Evolutionary conservation across 768 basidiomycete genomes (phyloP).

Genomic region (Crucibulum laeve): DNA sequence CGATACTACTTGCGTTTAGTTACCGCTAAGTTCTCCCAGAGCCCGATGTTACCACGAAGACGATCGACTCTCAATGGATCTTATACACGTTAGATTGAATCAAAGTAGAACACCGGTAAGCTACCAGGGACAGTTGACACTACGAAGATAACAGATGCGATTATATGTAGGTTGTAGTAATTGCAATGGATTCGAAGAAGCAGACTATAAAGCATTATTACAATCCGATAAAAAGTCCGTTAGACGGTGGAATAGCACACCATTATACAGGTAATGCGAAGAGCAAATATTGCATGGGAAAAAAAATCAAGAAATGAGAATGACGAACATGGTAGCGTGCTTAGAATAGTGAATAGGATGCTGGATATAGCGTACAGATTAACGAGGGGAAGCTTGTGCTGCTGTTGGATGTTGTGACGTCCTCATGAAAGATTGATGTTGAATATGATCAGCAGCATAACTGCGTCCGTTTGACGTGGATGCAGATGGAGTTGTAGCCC

Average conservation of each 20-base stretch:
- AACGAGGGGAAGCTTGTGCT: slow-evolving; percentile 5
- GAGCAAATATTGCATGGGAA: not conserved
- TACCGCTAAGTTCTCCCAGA: too few species aligned
- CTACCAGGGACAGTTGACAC: too few species aligned
- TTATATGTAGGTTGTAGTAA: not conserved
- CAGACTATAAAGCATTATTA: not conserved
- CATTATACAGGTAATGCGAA: slow-evolving; percentile 14
- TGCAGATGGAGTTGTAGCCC: slow-evolving; percentile 17
- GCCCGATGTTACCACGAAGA: too few species aligned
- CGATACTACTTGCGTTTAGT: too few species aligned
- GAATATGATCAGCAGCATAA: slow-evolving; percentile 28
- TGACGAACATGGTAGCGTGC: too few species aligned
- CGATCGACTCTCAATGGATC: too few species aligned
- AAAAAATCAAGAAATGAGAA: slow-evolving; percentile 1
- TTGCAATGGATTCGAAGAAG: not conserved
- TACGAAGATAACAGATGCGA: too few species aligned
- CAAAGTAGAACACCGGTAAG: too few species aligned
- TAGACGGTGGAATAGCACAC: slow-evolving; percentile 6
- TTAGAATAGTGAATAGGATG: not conserved
- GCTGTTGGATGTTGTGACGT: slow-evolving; percentile 21
- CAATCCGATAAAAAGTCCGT: too few species aligned
- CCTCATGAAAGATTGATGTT: slow-evolving; percentile 33
- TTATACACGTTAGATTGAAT: too few species aligned
- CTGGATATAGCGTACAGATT: slow-evolving; percentile 3
- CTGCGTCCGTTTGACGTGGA: slow-evolving; percentile 12